Evolutionary conservation across 2,329 filamentous ascomycete species (phyloP).

Genomic region (Hypoxylon sp.): DNA sequence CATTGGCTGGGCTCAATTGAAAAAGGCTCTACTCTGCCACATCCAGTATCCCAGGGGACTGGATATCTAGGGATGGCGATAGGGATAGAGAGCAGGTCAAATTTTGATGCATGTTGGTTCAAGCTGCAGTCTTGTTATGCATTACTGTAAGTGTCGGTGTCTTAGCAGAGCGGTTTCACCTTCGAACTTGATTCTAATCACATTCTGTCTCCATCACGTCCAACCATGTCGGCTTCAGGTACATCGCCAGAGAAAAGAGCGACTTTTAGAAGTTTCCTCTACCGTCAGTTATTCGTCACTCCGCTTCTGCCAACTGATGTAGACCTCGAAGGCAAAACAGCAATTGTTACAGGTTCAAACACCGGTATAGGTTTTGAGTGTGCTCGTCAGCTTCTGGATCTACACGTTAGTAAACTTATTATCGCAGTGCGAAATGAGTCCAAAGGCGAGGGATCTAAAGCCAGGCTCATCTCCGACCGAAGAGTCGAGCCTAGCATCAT

Average conservation of each 20-base stretch:
- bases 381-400: slow-evolving; percentile 45
- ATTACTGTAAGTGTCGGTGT: no score
- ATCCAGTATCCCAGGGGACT: no score
- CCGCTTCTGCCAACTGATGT: background rate
- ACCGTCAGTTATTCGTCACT: background rate
- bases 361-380: slow-evolving; percentile 47
- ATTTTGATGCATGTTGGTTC: no score
- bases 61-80: no score
- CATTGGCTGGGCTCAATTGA: no score
- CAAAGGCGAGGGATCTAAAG: slow-evolving; percentile 39
- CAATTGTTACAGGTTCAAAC: slow-evolving; percentile 48
- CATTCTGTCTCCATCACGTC: no score
- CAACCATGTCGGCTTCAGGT: no score
- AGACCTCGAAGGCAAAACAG: slow-evolving; percentile 20
- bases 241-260: background rate
- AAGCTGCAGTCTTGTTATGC: no score
- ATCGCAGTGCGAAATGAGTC: slow-evolving; percentile 44
- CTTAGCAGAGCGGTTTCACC: no score
- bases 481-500: slow-evolving; percentile 25
- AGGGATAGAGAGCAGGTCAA: no score
- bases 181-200: no score
- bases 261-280: background rate
- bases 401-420: slow-evolving; percentile 45
- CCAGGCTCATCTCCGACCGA: background rate
- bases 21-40: no score